Base-by-base conservation (phyloP, 331 rosid species). In the Cydonia oblonga region DNA sequence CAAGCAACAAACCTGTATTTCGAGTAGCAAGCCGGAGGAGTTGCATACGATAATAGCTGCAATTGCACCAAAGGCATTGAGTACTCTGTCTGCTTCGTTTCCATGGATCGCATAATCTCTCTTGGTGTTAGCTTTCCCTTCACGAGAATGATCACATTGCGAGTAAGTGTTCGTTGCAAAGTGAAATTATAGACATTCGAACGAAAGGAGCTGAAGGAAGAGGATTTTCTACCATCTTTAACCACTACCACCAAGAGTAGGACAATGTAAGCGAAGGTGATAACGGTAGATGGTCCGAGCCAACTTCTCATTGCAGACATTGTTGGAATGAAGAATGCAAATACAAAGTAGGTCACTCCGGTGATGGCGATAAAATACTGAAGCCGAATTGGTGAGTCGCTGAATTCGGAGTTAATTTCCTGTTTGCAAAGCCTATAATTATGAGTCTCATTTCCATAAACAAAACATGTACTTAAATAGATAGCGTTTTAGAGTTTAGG, bases 241-340 rank as follows among this genome's bases (percentile, higher is more conserved):
- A 68, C 76, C 5, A 32, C 60, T 20, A 83, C 74, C 56, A 70
- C 42, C 1, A 83, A 56, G 51, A 82, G 66, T 11, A 80, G 33
- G 26, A 71, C 5, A 30, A 85, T 75, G 78, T 87, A 87, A 13
- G 90, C 6, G 70, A 83, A 46, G 2, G 92, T 78, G 79, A 81
- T 35, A 10, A 76, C 28, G 2, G 83, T 79, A 8, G 87, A 83
- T 69, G 79, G 75, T 59, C 76, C 86, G 0, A 87, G 68, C 88
- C 88, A 87, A 7, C 79, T 70, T 76, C 46, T 81, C 85, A 87
- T 87, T 2, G 86, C 82, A 8, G 90, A 87, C 16, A 87, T 3
- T 58, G 92, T 87, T 59, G 92, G 90, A 28, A 77, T 67, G 73
- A 72, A 80, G 75, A 87, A 79, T 4, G 92, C 78, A 19, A 72